Conservation (phyloP, 192 early-diverging fungal genomes). For the Podila horticola region DNA sequence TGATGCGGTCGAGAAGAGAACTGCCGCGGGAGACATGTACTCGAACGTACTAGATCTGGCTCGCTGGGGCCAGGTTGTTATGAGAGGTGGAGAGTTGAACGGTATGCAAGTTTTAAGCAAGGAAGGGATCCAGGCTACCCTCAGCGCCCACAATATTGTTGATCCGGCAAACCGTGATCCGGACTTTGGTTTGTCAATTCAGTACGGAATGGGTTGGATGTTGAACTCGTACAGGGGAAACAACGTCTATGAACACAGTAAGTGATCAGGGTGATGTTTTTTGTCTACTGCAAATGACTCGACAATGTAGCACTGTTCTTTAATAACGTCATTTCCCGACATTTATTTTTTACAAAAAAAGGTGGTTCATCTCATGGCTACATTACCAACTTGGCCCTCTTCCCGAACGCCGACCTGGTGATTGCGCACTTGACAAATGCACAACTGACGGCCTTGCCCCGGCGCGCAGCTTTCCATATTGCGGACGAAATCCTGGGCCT, state of each 20-base stretch:
- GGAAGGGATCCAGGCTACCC: not conserved
- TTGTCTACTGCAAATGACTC: no score
- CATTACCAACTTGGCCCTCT: not conserved
- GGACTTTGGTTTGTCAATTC: not conserved
- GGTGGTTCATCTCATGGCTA: not conserved
- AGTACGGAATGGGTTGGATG: conserved; percentile 28
- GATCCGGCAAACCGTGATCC: not conserved
- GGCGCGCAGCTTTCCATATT: not conserved
- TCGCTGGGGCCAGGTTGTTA: not conserved
- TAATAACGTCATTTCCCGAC: no score
- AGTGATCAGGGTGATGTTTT: not conserved
- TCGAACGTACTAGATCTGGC: conserved; percentile 24
- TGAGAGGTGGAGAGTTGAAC: not conserved
- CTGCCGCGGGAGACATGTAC: conserved; percentile 20
- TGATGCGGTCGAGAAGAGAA: not conserved
- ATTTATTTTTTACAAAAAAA: not conserved
- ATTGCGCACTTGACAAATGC: not conserved
- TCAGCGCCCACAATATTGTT: not conserved
- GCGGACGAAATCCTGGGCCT: not conserved
- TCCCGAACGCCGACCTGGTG: conserved; percentile 1
- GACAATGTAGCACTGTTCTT: no score
- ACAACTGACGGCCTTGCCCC: not conserved
- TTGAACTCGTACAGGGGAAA: conserved; percentile 14
- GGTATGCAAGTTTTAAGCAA: conserved; percentile 21
- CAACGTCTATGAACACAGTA: not conserved